phyloP scores from a whole-genome alignment of 1,284 basidiomycete species.

The Filobasidium uniguttulatum region DNA sequence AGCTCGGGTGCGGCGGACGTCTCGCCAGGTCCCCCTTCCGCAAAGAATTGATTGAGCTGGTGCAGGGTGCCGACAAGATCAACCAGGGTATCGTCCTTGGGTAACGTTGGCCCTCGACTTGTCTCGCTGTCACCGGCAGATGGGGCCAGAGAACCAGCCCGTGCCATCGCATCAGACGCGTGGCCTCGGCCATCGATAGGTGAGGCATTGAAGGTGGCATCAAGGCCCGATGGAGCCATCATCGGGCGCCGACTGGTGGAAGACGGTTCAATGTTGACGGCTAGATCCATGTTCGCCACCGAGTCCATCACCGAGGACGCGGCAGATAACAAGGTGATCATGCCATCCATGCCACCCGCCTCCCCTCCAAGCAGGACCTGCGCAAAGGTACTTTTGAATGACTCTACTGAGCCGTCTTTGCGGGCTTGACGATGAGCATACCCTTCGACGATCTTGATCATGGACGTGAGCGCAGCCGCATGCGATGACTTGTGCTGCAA shows the following conservation, averaged over 20 bases:
- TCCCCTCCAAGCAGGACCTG: too few relatives aligned
- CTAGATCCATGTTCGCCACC: too few relatives aligned
- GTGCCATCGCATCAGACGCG: too few relatives aligned
- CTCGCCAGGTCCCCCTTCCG: conserved; percentile 41
- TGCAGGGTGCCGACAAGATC: conserved; percentile 75
- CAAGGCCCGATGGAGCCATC: too few relatives aligned
- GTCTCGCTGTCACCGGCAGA: conserved; percentile 1
- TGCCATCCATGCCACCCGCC: too few relatives aligned
- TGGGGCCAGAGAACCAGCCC: not conserved
- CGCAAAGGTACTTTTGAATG: too few relatives aligned
- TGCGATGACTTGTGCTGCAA: conserved; percentile 6
- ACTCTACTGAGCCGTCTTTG: not conserved
- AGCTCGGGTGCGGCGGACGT: not conserved
- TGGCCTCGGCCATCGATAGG: too few relatives aligned
- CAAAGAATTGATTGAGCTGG: conserved; percentile 70
- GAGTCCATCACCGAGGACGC: too few relatives aligned
- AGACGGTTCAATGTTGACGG: too few relatives aligned
- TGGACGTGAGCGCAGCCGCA: not conserved
- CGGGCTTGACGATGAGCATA: not conserved
- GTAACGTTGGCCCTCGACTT: conserved; percentile 35
- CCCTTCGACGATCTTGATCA: not conserved
- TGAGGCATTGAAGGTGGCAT: too few relatives aligned
- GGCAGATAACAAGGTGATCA: too few relatives aligned
- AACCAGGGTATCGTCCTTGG: conserved; percentile 53
- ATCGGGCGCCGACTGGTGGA: too few relatives aligned